These are phyloP conservation scores for Berberis thunbergii DNA, from an alignment of 164 flowering plant genomes.

Conservation along the genomic window DNA sequence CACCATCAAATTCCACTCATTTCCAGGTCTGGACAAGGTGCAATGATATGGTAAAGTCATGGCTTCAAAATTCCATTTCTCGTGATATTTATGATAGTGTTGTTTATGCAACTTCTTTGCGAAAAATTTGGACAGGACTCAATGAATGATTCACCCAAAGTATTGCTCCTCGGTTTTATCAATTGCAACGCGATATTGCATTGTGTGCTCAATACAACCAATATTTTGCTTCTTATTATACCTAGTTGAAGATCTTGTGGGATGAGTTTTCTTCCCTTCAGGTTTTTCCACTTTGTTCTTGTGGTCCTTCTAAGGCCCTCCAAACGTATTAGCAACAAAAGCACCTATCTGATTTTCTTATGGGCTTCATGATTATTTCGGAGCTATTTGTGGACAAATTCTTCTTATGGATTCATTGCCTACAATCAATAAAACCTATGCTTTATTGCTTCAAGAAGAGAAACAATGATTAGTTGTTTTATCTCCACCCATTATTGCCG, in stretches of 20 bases:
- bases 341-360: too few species aligned
- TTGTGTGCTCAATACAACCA: background rate
- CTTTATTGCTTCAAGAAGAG: background rate
- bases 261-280: background rate
- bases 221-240: background rate
- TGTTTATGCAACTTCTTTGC: background rate
- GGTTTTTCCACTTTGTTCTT: background rate
- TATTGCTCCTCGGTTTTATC: too few species aligned
- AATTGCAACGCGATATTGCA: background rate
- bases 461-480: too few species aligned
- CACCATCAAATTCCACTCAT: background rate
- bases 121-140: background rate
- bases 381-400: background rate
- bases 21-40: background rate
- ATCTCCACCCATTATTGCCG: too few species aligned
- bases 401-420: constrained; percentile 2
- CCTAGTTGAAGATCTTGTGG: constrained; percentile 1
- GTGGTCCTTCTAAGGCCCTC: background rate
- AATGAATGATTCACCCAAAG: background rate
- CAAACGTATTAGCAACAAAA: background rate
- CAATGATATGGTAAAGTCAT: background rate
- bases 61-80: background rate
- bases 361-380: background rate
- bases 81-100: background rate
- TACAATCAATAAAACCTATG: background rate